A percentile compares a stretch with the other conserved stretches of the same genome.
Conservation (phyloP, 257 asterid species). For the Nicotiana obtusifolia region DNA sequence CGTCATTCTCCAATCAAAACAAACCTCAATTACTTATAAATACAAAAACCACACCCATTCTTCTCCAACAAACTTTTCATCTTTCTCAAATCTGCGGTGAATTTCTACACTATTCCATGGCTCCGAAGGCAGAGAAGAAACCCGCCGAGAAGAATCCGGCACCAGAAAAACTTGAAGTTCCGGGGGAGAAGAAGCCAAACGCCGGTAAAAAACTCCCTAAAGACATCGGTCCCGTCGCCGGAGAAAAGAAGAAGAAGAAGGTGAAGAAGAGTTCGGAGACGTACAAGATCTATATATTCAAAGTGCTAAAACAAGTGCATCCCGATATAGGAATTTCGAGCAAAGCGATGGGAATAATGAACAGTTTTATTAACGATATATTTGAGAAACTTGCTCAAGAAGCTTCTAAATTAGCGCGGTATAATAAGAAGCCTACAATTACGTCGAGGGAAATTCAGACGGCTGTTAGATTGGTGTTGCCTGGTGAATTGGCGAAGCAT, state of each 20-base stretch:
- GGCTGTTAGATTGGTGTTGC: conserved; percentile 11
- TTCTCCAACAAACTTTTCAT: background rate
- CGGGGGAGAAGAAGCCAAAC: conserved; percentile 4
- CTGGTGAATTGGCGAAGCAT: conserved; percentile 12
- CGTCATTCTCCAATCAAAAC: background rate
- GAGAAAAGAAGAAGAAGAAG: conserved; percentile 7
- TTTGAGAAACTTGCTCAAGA: conserved; percentile 11
- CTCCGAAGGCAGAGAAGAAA: conserved; percentile 8
- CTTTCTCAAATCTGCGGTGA: background rate
- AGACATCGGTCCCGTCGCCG: background rate
- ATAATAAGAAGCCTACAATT: conserved; percentile 6
- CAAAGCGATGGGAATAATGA: conserved; percentile 12
- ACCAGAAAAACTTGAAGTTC: background rate
- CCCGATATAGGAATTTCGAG: conserved; percentile 9
- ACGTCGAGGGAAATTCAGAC: conserved; percentile 11
- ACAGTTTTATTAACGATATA: conserved; percentile 11
- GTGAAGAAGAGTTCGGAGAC: conserved; percentile 13
- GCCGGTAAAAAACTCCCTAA: conserved; percentile 7
- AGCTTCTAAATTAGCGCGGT: conserved; percentile 6
- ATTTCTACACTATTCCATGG: background rate
- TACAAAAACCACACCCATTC: background rate
- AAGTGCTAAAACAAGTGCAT: conserved; percentile 10
- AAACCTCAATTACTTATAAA: background rate
- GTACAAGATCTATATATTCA: conserved; percentile 11
- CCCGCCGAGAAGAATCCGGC: background rate